Percentiles rank a stretch among this genome's conserved stretches.
Evolutionary conservation across 371 early-diverging fungal species (phyloP).

Genomic region (Mycotypha africana): DNA sequence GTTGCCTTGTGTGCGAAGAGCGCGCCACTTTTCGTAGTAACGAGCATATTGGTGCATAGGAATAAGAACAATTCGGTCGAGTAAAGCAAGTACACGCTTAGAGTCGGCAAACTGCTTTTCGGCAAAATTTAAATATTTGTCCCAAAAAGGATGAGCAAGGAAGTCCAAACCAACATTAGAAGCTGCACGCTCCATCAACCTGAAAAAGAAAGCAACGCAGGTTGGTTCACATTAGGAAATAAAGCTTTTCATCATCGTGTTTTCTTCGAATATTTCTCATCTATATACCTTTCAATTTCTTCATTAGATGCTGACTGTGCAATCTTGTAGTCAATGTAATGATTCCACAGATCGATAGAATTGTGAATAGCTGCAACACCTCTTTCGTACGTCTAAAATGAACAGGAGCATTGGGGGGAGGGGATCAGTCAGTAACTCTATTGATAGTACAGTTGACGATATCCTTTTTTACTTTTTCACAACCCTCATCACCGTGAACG

Average conservation of each 20-base stretch:
- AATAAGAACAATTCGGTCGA: constrained; percentile 58
- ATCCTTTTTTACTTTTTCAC: constrained; percentile 46
- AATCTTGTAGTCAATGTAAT: constrained; percentile 56
- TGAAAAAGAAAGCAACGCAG: constrained; percentile 40
- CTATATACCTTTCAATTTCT: constrained; percentile 48
- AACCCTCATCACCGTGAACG: constrained; percentile 48
- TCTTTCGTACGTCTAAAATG: constrained; percentile 54
- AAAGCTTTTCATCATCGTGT: no score
- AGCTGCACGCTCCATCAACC: constrained; percentile 67
- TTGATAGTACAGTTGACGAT: no score
- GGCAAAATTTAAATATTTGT: constrained; percentile 63
- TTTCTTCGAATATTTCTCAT: no score
- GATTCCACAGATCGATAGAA: constrained; percentile 67
- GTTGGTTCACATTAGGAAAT: no score
- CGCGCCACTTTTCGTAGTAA: constrained; percentile 64
- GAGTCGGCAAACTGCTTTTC: constrained; percentile 39
- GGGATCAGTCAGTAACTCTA: no score
- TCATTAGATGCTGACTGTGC: constrained; percentile 43
- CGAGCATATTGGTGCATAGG: constrained; percentile 70
- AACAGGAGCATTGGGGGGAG: no score
- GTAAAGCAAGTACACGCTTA: constrained; percentile 36
- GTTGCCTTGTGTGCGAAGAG: constrained; percentile 35
- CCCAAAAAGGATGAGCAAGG: constrained; percentile 66
- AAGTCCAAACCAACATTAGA: constrained; percentile 59
- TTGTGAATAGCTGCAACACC: constrained; percentile 59